Percentiles rank a stretch among this genome's conserved stretches.
Evolutionary conservation across 163 green algal species (phyloP).

Genomic region (Scenedesmus sp.): DNA sequence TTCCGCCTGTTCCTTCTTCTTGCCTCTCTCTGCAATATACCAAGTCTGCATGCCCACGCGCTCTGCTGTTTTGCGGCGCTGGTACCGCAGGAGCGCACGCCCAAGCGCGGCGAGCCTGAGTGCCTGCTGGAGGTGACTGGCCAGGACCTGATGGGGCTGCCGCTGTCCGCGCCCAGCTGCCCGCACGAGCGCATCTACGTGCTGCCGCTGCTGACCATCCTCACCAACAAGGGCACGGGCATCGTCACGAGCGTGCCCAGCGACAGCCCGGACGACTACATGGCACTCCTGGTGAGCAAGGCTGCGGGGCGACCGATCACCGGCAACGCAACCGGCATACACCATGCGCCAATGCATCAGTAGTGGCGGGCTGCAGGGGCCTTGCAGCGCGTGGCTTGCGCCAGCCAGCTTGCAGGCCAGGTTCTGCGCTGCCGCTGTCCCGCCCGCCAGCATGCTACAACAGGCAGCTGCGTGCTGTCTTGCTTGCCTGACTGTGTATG

Average conservation of each 20-base stretch:
- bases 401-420: too few species aligned
- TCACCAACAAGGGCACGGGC: slow-evolving; percentile 96
- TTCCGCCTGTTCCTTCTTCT: too few species aligned
- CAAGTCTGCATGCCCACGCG: not conserved
- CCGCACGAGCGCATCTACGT: slow-evolving; percentile 90
- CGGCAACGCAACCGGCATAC: too few species aligned
- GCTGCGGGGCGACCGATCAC: not conserved
- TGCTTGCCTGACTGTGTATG: not conserved
- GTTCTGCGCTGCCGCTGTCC: too few species aligned
- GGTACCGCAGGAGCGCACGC: slow-evolving; percentile 70
- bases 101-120: slow-evolving; percentile 81
- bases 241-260: slow-evolving; percentile 96
- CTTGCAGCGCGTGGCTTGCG: too few species aligned
- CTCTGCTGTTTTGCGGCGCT: not conserved
- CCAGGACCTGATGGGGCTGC: slow-evolving; percentile 94
- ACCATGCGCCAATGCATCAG: too few species aligned
- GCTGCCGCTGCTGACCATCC: slow-evolving; percentile 98
- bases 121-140: slow-evolving; percentile 89
- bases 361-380: too few species aligned
- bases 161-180: slow-evolving; percentile 85
- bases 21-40: too few species aligned
- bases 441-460: too few species aligned
- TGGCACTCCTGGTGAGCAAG: slow-evolving; percentile 78
- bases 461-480: not conserved
- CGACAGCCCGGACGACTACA: slow-evolving; percentile 98